Base-by-base conservation (phyloP, 495 filamentous ascomycete genomes). In the Clohesyomyces aquaticus region DNA sequence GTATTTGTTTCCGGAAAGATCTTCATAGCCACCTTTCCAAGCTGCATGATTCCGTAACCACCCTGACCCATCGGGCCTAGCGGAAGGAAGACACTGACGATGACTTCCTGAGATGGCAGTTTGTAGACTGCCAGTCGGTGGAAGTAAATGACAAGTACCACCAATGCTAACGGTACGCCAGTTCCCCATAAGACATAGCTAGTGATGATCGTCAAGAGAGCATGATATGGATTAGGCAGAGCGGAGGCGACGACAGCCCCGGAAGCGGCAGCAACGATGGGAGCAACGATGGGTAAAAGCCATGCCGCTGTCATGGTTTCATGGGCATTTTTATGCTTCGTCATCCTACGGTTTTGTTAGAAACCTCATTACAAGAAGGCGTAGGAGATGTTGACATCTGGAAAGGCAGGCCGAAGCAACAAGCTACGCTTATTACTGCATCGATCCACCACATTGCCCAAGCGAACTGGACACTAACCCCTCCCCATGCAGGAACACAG, bases 81-180 rank as follows among this genome's bases (percentile, higher is more conserved):
- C 0, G 86, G 86, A 6, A 89, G 75, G 65, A 88, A 87, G 0
- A 83, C 78, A 18, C 78, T 82, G 16, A 85, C 85, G 48, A 88
- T 86, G 45, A 84, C 77, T 46, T 84, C 85, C 11, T 79, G 78
- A 0, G 82, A 77, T 0, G 83, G 85, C 14, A 86, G 71, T 49
- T 82, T 81, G 67, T 86, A 76, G 4, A 85, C 68, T 6, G 80
- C 80, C 6, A 89, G 73, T 4, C 86, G 80, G 35, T 82, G 81
- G 54, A 87, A 83, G 62, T 89, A 88, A 21, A 87, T 82, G 11
- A 79, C 81, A 48, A 87, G 71, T 4, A 86, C 75, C 61, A 77
- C 76, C 72, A 82, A 63, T 1, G 83, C 79, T 4, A 88, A 76
- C 0, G 83, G 82, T 10, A 83, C 61, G 0, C 85, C 84, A 11